Percentiles rank a stretch among this genome's conserved stretches.
Conservation (phyloP, 306 rosid species). For the Cucurbita moschata region DNA sequence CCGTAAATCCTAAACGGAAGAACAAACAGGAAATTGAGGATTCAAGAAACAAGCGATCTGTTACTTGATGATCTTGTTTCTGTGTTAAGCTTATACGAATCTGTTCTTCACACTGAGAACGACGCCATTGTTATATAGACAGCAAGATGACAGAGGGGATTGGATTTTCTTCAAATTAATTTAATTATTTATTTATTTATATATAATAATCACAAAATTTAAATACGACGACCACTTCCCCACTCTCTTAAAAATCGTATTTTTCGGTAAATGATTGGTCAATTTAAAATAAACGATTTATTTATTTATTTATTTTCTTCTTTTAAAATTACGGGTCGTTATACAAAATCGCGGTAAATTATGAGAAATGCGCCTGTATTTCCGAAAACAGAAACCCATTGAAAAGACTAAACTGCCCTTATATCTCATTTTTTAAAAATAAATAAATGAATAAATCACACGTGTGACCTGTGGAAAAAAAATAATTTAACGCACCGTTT, state of each 20-base stretch:
- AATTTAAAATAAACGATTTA: too few species aligned
- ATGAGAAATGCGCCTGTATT: slow-evolving; percentile 24
- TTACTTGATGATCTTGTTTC: background rate
- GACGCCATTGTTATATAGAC: slow-evolving; percentile 14
- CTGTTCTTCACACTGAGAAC: slow-evolving; percentile 9
- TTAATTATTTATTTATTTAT: background rate
- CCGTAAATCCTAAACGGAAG: background rate
- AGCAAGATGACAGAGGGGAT: slow-evolving; percentile 32
- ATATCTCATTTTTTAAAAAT: background rate
- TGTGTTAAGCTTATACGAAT: background rate
- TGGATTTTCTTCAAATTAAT: slow-evolving; percentile 21
- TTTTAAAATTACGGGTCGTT: slow-evolving; percentile 10
- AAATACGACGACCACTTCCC: background rate
- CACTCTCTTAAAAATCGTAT: background rate
- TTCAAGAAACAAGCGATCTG: too few species aligned
- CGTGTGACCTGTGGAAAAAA: background rate
- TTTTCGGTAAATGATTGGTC: background rate
- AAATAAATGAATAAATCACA: background rate
- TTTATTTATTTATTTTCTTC: background rate
- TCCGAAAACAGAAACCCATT: slow-evolving; percentile 7
- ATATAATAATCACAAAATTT: background rate
- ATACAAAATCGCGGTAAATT: slow-evolving; percentile 22
- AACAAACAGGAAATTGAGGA: background rate
- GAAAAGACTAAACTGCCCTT: slow-evolving; percentile 6
- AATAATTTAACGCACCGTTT: background rate